A percentile compares a stretch with the other conserved stretches of the same genome.
Evolutionary conservation across 345 rosid species (phyloP).

Genomic region (Hibiscus syriacus): DNA sequence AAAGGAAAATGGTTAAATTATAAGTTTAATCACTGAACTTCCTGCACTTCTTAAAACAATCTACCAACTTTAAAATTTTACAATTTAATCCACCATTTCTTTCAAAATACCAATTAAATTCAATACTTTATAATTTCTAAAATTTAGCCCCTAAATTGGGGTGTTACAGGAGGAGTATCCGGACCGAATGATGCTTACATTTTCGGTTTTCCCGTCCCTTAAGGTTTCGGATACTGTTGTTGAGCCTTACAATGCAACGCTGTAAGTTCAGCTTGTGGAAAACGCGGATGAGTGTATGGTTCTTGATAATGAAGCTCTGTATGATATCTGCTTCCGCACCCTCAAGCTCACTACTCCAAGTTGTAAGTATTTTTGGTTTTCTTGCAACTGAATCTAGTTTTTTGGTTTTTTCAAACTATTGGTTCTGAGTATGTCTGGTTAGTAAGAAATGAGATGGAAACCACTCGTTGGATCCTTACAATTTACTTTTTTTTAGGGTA

Average conservation of each 20-base stretch:
- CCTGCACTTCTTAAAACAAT: no score
- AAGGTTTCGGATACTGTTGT: slow-evolving; percentile 80
- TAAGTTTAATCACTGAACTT: no score
- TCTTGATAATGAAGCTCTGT: slow-evolving; percentile 72
- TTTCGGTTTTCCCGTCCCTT: slow-evolving; percentile 81
- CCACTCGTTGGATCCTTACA: background rate
- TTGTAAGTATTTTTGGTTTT: slow-evolving; percentile 36
- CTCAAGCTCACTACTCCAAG: slow-evolving; percentile 81
- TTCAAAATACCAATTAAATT: no score
- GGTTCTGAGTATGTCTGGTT: background rate
- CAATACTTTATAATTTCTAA: no score
- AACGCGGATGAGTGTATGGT: slow-evolving; percentile 89
- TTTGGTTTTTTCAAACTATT: background rate
- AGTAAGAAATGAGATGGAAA: background rate
- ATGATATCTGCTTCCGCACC: slow-evolving; percentile 78
- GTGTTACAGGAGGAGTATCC: slow-evolving; percentile 75
- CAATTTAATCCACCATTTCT: no score
- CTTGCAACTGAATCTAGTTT: background rate
- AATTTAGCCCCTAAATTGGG: no score
- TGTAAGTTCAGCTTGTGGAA: slow-evolving; percentile 75
- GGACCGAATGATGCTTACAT: slow-evolving; percentile 83
- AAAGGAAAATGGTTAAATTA: no score
- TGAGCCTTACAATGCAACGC: slow-evolving; percentile 78
- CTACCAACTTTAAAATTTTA: no score
- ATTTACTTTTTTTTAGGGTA: background rate